Evolutionary conservation across 2,329 filamentous ascomycete genomes (phyloP).

Genomic region (Diaporthe humulicola): DNA sequence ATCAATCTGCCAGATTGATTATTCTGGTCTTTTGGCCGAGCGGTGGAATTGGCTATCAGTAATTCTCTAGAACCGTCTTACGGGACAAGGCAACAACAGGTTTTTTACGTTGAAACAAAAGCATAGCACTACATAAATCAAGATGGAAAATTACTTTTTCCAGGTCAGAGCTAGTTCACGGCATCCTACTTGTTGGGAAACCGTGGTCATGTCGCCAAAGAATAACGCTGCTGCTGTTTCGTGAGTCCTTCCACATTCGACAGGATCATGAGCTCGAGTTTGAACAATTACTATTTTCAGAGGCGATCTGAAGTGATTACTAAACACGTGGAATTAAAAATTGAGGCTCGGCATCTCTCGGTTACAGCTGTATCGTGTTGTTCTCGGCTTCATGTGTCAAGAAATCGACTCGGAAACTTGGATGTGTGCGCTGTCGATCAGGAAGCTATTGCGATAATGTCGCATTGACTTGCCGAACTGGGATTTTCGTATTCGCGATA

Average conservation of each 20-base stretch:
- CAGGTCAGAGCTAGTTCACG: no score
- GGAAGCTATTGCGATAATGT: neutral
- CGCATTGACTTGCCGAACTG: neutral
- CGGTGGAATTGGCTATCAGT: no score
- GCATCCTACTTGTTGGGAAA: neutral
- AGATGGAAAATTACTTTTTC: no score
- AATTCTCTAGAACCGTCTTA: no score
- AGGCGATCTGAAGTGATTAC: no score
- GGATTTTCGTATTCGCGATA: conserved; percentile 10
- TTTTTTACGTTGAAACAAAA: no score
- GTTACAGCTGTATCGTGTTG: neutral
- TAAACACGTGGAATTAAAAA: neutral
- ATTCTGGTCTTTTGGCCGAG: no score
- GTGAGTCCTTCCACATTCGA: neutral
- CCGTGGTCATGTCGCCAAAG: neutral
- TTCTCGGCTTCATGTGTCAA: conserved; percentile 13
- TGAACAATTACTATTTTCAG: neutral
- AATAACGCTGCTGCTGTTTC: neutral
- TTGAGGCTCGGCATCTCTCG: neutral
- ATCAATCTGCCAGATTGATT: no score
- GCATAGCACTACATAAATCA: no score
- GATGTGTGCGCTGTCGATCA: neutral
- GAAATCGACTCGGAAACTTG: neutral
- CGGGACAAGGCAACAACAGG: no score
- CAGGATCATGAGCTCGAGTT: neutral